A percentile compares a stretch with the other conserved stretches of the same genome.
These are phyloP conservation scores for Suhomyces sp. DNA, from an alignment of 805 yeast species.

Conservation along the genomic window DNA sequence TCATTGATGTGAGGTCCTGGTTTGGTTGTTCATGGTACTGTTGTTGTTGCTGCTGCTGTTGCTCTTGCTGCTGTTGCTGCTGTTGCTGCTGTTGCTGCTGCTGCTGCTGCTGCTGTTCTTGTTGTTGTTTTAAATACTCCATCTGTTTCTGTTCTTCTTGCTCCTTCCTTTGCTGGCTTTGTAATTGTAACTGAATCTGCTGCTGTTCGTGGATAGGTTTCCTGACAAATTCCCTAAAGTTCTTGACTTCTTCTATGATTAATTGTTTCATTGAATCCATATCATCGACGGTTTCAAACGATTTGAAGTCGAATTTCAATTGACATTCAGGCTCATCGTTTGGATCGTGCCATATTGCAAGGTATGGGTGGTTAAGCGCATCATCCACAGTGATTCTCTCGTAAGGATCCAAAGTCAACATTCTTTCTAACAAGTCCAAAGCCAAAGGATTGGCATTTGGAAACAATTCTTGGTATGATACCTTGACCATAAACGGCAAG, in stretches of 20 bases:
- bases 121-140: slow-evolving; percentile 13
- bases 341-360: slow-evolving; percentile 80
- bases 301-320: slow-evolving; percentile 72
- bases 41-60: slow-evolving; percentile 4
- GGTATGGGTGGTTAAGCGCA: slow-evolving; percentile 85
- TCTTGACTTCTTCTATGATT: slow-evolving; percentile 75
- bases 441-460: slow-evolving; percentile 89
- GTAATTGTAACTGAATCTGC: slow-evolving; percentile 36
- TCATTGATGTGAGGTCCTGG: slow-evolving; percentile 3
- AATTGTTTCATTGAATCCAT: slow-evolving; percentile 69
- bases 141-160: slow-evolving; percentile 17
- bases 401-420: slow-evolving; percentile 86
- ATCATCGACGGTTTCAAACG: slow-evolving; percentile 83
- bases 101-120: slow-evolving; percentile 2
- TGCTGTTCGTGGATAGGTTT: slow-evolving; percentile 61
- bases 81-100: slow-evolving; percentile 2
- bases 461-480: slow-evolving; percentile 66
- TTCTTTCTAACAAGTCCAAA: slow-evolving; percentile 60
- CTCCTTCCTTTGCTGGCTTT: slow-evolving; percentile 25
- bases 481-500: slow-evolving; percentile 75
- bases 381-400: slow-evolving; percentile 83
- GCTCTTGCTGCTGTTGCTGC: neutral
- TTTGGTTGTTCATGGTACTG: neutral
- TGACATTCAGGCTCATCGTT: slow-evolving; percentile 85
- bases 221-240: slow-evolving; percentile 78